A percentile compares a stretch with the other conserved stretches of the same genome.
Evolutionary conservation across 306 rosid species (phyloP).

Genomic region (Abrus precatorius): DNA sequence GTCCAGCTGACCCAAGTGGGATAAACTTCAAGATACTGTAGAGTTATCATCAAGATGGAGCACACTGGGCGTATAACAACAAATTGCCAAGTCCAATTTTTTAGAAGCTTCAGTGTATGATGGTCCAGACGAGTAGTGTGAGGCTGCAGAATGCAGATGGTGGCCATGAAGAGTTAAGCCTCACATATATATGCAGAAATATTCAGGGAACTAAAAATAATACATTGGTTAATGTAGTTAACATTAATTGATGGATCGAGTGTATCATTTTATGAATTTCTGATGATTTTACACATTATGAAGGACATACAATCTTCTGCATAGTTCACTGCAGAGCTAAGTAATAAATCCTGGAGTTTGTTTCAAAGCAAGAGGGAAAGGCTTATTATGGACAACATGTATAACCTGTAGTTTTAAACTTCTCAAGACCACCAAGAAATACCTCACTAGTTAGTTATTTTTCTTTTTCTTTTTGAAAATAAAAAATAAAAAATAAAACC

Average conservation of each 20-base stretch:
- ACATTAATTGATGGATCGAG: constrained; percentile 28
- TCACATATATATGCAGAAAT: constrained; percentile 28
- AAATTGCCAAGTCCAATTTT: constrained; percentile 90
- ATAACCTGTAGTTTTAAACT: constrained; percentile 2
- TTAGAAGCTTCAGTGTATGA: constrained; percentile 73
- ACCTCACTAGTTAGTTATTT: neutral
- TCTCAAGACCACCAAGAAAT: neutral
- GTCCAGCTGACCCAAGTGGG: constrained; percentile 92
- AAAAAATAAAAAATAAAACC: no score
- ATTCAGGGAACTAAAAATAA: neutral
- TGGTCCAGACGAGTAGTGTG: constrained; percentile 70
- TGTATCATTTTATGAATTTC: neutral
- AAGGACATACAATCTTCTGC: constrained; percentile 19
- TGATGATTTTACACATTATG: neutral
- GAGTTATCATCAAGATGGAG: constrained; percentile 82
- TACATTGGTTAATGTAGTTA: neutral
- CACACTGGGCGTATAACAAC: constrained; percentile 80
- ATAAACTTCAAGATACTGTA: constrained; percentile 68
- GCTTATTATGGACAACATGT: neutral
- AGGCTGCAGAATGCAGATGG: constrained; percentile 79
- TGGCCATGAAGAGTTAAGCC: constrained; percentile 27
- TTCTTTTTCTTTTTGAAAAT: no score
- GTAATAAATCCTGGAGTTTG: neutral
- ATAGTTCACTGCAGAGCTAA: neutral
- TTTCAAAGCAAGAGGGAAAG: constrained; percentile 1